These are phyloP conservation scores for Cyberlindnera xylosilytica DNA, from an alignment of 805 yeast genomes.

Conservation along the genomic window DNA sequence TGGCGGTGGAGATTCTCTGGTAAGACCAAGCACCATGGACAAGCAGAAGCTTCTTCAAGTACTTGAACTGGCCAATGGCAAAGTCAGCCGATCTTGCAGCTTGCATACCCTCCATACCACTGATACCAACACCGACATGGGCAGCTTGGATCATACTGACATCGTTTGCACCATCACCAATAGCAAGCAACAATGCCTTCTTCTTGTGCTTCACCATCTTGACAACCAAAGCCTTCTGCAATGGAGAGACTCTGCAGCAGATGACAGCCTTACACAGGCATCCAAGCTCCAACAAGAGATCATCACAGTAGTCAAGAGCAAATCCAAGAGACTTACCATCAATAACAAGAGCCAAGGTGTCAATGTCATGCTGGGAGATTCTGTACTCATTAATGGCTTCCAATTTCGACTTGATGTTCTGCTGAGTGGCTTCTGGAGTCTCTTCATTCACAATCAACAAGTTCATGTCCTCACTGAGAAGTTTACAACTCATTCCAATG, in stretches of 20 bases:
- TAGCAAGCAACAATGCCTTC: constrained; percentile 71
- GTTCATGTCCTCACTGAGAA: constrained; percentile 94
- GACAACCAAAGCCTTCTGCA: constrained; percentile 95
- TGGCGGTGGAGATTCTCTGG: constrained; percentile 89
- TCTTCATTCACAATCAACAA: constrained; percentile 86
- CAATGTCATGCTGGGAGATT: constrained; percentile 62
- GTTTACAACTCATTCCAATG: constrained; percentile 96
- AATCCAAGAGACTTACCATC: constrained; percentile 89
- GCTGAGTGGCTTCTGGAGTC: constrained; percentile 67
- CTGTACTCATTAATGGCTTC: constrained; percentile 68
- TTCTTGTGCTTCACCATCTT: constrained; percentile 86
- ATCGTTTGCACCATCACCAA: constrained; percentile 99
- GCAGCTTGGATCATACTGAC: constrained; percentile 99
- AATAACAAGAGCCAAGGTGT: constrained; percentile 83
- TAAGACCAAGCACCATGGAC: constrained; percentile 99
- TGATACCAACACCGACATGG: constrained; percentile 97
- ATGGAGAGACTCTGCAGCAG: constrained; percentile 96
- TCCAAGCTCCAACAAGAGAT: constrained; percentile 73
- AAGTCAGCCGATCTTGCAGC: constrained; percentile 98
- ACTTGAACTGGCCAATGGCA: constrained; percentile 93
- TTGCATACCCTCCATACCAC: constrained; percentile 99
- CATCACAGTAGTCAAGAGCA: constrained; percentile 86
- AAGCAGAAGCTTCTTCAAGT: constrained; percentile 71
- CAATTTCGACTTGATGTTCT: constrained; percentile 71
- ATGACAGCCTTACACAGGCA: constrained; percentile 91